Base-by-base conservation (phyloP, 176 grass and related monocot genomes). In the Themeda triandra region DNA sequence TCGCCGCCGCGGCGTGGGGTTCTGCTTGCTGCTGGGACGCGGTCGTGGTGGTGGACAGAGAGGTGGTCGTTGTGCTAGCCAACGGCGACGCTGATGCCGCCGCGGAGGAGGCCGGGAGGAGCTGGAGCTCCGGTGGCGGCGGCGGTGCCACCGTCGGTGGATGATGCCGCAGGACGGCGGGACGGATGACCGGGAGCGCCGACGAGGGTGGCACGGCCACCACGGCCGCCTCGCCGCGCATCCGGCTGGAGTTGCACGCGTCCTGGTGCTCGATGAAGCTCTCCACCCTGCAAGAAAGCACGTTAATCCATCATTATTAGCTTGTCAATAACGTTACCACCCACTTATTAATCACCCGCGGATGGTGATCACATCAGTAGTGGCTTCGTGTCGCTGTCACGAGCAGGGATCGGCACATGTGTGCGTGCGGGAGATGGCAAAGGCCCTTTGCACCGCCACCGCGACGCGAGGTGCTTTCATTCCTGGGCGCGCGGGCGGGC, bases 241-340 rank as follows among this genome's bases (percentile, higher is more conserved):
- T 82, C 80, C 91, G 90, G 66, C 84, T 67, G 79, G 95, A 86
- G 87, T 84, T 92, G 93, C 96, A 98, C 24, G 91, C 87, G 68
- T 98, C 96, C 83, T 98, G 96, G 81, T 98, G 96, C 89, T 98
- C 96, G 56, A 98, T 98, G 83, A 98, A 98, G 85, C 93, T 93
- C 80, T 98, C 96, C 76, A 98, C 96, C 69, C 96, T 98, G 77
- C 83, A 85, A n/a, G 2, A 66, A 21, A 18, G 5, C 28, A 54
- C 10, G 0, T 5, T 27, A 5, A 10, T 29, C 27, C n/a, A 49
- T 37, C 7, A 49, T 10, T 15, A 67, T 48, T 4, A 19, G 7
- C 6, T 25, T 13, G 15, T 45, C 36, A 15, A 14, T n/a, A 72
- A 62, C 49, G 1, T 39, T 8, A 58, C 9, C 36, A 45, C n/a